Evolutionary conservation across 352 stramenopile species (phyloP).

Genomic region (Pythium chondricola): DNA sequence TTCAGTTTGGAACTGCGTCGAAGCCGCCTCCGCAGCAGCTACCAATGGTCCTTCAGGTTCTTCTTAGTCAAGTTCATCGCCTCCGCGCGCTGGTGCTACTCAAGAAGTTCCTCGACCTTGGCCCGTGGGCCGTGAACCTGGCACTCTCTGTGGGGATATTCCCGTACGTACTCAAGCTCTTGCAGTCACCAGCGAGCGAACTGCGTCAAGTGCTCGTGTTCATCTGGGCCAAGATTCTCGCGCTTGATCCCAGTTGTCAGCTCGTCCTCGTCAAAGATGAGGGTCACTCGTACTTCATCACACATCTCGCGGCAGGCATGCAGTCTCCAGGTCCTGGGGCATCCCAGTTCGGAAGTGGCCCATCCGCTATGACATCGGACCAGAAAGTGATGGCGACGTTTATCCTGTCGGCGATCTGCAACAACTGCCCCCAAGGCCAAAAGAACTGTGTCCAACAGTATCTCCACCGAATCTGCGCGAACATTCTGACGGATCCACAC

Average conservation of each 20-base stretch:
- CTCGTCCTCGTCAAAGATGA: slow-evolving; percentile 96
- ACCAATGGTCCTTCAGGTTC: slow-evolving; percentile 96
- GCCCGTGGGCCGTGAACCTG: slow-evolving; percentile 86
- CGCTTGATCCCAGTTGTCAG: slow-evolving; percentile 94
- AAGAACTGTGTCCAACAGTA: slow-evolving; percentile 90
- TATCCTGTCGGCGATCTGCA: slow-evolving; percentile 93
- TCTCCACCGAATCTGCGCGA: slow-evolving; percentile 72
- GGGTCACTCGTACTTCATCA: slow-evolving; percentile 94
- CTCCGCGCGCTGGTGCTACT: slow-evolving; percentile 94
- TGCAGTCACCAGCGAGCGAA: slow-evolving; percentile 93
- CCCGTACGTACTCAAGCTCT: slow-evolving; percentile 97
- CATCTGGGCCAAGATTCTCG: slow-evolving; percentile 93
- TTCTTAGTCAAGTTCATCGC: slow-evolving; percentile 96
- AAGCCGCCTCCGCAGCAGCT: slow-evolving; percentile 95
- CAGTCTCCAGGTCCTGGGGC: slow-evolving; percentile 21
- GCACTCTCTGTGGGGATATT: slow-evolving; percentile 97
- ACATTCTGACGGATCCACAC: slow-evolving; percentile 52
- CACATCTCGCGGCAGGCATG: slow-evolving; percentile 79
- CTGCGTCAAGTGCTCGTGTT: slow-evolving; percentile 94
- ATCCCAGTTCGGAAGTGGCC: background rate
- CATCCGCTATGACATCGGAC: slow-evolving; percentile 56
- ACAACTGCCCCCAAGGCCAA: slow-evolving; percentile 89
- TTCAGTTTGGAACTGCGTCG: slow-evolving; percentile 91
- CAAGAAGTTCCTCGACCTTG: slow-evolving; percentile 95
- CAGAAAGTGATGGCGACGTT: slow-evolving; percentile 96